A percentile compares a stretch with the other conserved stretches of the same genome.
phyloP scores from a whole-genome alignment of 257 asterid genomes.

The Perilla frutescens region DNA sequence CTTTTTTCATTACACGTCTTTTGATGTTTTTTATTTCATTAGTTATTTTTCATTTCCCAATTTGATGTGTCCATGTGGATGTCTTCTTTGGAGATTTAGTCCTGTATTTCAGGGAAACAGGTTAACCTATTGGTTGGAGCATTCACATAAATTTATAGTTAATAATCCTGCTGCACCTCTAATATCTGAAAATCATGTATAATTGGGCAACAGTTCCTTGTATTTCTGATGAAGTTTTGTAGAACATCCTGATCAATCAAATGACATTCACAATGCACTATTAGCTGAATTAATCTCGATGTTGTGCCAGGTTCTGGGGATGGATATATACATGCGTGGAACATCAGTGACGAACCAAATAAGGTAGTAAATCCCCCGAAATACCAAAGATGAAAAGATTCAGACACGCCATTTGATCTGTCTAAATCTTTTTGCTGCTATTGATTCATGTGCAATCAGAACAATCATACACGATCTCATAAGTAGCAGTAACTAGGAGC shows the following conservation, averaged over 20 bases:
- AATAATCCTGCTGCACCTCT: not conserved
- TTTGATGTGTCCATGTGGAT: not conserved
- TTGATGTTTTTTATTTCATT: not conserved
- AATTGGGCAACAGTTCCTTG: not conserved
- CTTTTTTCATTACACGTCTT: not conserved
- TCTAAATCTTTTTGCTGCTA: not conserved
- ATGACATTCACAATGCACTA: not conserved
- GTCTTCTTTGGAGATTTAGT: not conserved
- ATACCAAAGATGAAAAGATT: not conserved
- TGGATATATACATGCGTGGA: constrained; percentile 89
- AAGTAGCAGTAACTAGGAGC: not conserved
- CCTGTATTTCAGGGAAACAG: not conserved
- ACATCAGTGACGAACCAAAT: constrained; percentile 57
- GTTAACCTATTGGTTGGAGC: not conserved
- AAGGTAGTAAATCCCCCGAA: constrained; percentile 53
- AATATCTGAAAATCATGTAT: not conserved
- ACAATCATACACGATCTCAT: too few relatives aligned
- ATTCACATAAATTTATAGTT: not conserved
- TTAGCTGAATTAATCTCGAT: constrained; percentile 10
- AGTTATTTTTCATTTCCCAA: not conserved
- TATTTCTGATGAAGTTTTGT: not conserved
- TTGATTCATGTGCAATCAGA: not conserved
- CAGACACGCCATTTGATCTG: not conserved
- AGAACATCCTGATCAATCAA: not conserved
- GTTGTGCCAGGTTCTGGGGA: constrained; percentile 84